Evolutionary conservation across 2,329 filamentous ascomycete genomes (phyloP).

Genomic region (Colletotrichum liriopes): DNA sequence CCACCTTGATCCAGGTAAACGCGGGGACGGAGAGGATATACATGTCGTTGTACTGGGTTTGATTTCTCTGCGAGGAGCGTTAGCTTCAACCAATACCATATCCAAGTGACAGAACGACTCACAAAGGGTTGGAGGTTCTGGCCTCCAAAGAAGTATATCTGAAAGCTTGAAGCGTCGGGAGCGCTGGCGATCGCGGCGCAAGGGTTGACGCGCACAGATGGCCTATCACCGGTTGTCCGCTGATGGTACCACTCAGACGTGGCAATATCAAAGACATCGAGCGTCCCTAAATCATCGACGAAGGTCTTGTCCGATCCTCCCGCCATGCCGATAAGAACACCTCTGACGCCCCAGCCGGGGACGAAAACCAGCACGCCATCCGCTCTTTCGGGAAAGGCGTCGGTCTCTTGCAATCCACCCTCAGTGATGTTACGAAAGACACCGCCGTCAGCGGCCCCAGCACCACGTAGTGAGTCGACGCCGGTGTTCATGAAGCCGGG

Average conservation of each 20-base stretch:
- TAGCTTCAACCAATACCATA: background rate
- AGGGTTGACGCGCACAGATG: conserved; percentile 78
- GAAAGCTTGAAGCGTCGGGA: conserved; percentile 81
- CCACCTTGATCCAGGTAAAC: conserved; percentile 81
- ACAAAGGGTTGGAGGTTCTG: conserved; percentile 79
- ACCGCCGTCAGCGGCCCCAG: conserved; percentile 73
- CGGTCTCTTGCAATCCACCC: conserved; percentile 72
- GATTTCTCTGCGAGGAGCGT: conserved; percentile 54
- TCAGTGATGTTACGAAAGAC: conserved; percentile 82
- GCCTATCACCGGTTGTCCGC: conserved; percentile 74
- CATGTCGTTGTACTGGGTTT: conserved; percentile 78
- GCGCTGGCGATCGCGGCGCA: conserved; percentile 80
- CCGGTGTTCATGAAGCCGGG: conserved; percentile 78
- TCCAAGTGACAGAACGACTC: conserved; percentile 42
- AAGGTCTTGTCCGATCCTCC: conserved; percentile 80
- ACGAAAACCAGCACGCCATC: conserved; percentile 82
- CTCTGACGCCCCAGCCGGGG: conserved; percentile 80
- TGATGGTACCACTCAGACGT: conserved; percentile 82
- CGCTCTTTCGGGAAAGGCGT: conserved; percentile 79
- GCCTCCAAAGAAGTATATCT: conserved; percentile 84
- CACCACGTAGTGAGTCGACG: conserved; percentile 68
- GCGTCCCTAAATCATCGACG: conserved; percentile 64
- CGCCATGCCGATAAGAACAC: conserved; percentile 80
- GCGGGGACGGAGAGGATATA: conserved; percentile 82
- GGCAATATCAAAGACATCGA: conserved; percentile 85